Evolutionary conservation across 495 filamentous ascomycete species (phyloP), one percentile per base, ranked within the genome.

Genomic region (Delitschia confertaspora): DNA sequence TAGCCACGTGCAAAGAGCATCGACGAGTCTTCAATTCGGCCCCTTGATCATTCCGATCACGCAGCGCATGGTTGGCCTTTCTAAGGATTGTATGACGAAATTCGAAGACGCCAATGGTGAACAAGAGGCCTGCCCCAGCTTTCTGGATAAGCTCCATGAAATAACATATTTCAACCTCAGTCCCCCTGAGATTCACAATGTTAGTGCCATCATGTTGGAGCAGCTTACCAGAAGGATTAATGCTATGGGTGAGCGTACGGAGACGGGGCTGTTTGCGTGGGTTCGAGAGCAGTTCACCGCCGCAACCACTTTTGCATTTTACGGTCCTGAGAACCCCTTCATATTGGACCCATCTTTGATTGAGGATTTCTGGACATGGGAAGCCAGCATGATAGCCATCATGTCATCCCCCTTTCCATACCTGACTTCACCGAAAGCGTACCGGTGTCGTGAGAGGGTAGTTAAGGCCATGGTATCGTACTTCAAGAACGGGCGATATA

Each of bases 21-120:
- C 55, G 35, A 59, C 60, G 17, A 58, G 58, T 4, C 43, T 76
- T 20, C 45, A 56, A n/a, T 71, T 76, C 35, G 65, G 65, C 10
- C 34, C 36, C 22, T 14, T 61, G 5, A 40, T 58, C 39, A 18
- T 45, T 3, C 32, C 53, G 22, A 37, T 55, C 10, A 45, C 48
- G n/a, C 38, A 41, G n/a, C 36, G 49, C 21, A 44, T 63, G 36
- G 41, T 57, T 17, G 34, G 33, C 10, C 27, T 58, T n/a, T 43
- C 49, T 43, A 33, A 53, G 5, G 37, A 43, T 2, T 36, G 50
- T 8, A 55, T 47, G 38, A 20, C 20, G 0, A 53, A 55, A 6
- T 8, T 60, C 19, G 10, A 34, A 18, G 25, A 51, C 13, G 36
- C 38, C 25, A 23, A 23, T 7, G 30, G 45, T 14, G 44, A 42